phyloP scores from a whole-genome alignment of 495 filamentous ascomycete genomes.

The Letharia lupina region DNA sequence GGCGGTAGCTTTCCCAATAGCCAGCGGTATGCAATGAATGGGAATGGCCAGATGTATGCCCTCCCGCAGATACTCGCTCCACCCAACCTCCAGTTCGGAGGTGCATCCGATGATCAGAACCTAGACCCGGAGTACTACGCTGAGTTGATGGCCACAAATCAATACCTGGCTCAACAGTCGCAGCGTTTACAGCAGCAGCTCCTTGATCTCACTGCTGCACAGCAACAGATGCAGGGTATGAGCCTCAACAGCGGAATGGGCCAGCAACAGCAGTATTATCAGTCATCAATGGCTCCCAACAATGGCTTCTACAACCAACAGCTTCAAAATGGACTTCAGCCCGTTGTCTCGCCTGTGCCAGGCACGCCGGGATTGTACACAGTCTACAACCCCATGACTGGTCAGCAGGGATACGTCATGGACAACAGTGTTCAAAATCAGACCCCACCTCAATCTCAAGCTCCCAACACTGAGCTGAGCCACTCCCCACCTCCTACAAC shows the following conservation, averaged over 20 bases:
- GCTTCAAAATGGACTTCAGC: slow-evolving; percentile 65
- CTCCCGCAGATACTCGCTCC: slow-evolving; percentile 77
- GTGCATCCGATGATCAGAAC: slow-evolving; percentile 53
- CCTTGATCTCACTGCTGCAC: slow-evolving; percentile 46
- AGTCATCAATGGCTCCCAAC: slow-evolving; percentile 36
- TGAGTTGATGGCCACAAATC: slow-evolving; percentile 74
- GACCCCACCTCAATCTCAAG: slow-evolving; percentile 31
- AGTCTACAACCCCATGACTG: slow-evolving; percentile 74
- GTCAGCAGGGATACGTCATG: slow-evolving; percentile 67
- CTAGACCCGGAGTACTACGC: slow-evolving; percentile 78
- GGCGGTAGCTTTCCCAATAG: slow-evolving; percentile 46
- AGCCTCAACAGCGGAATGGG: slow-evolving; percentile 40
- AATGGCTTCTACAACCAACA: slow-evolving; percentile 59
- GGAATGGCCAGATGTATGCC: slow-evolving; percentile 54
- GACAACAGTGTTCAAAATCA: slow-evolving; percentile 43
- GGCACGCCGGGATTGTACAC: slow-evolving; percentile 67
- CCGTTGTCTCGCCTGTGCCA: slow-evolving; percentile 56
- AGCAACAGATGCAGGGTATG: slow-evolving; percentile 68
- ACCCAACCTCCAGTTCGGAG: slow-evolving; percentile 59
- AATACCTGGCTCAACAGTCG: slow-evolving; percentile 81
- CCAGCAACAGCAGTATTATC: slow-evolving; percentile 32
- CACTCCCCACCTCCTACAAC: slow-evolving; percentile 42
- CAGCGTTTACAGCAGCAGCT: slow-evolving; percentile 66
- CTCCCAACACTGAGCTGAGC: slow-evolving; percentile 25
- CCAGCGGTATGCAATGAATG: slow-evolving; percentile 36